Conservation (phyloP, 192 early-diverging fungal species). For the Allomyces javanicus region DNA sequence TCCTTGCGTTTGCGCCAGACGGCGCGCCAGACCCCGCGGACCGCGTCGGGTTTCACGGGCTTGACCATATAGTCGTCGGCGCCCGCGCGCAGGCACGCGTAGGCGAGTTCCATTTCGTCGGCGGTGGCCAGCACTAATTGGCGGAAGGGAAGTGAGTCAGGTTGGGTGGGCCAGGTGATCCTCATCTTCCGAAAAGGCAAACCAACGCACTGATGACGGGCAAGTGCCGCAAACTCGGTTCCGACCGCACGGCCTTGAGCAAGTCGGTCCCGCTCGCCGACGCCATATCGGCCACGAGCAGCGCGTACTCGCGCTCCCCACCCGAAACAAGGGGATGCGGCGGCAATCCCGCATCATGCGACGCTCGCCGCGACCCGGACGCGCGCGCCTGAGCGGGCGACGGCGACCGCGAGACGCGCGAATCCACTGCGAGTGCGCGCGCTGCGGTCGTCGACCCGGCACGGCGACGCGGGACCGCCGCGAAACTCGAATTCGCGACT, state of each 20-base stretch:
- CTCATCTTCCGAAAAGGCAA: background rate
- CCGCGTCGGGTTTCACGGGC: background rate
- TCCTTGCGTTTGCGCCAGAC: background rate
- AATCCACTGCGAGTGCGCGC: too few species aligned
- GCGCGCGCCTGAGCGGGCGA: too few species aligned
- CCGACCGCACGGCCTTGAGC: background rate
- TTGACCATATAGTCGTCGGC: background rate
- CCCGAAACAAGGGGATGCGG: too few species aligned
- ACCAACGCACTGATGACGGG: background rate
- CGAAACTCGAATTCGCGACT: too few species aligned
- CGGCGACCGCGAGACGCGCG: too few species aligned
- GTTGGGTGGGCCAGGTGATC: too few species aligned
- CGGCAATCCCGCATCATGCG: too few species aligned
- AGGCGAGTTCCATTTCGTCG: background rate
- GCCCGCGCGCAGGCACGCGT: background rate
- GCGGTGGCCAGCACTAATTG: background rate
- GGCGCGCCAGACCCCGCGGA: background rate
- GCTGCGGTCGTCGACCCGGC: too few species aligned
- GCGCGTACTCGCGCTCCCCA: background rate
- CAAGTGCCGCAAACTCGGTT: background rate
- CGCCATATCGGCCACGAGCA: background rate
- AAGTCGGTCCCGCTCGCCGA: background rate
- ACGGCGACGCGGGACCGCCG: too few species aligned
- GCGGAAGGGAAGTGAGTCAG: too few species aligned
- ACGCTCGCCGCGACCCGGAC: too few species aligned